Evolutionary conservation across 2,329 filamentous ascomycete genomes (phyloP).

Genomic region (Microcyclosporella mali): DNA sequence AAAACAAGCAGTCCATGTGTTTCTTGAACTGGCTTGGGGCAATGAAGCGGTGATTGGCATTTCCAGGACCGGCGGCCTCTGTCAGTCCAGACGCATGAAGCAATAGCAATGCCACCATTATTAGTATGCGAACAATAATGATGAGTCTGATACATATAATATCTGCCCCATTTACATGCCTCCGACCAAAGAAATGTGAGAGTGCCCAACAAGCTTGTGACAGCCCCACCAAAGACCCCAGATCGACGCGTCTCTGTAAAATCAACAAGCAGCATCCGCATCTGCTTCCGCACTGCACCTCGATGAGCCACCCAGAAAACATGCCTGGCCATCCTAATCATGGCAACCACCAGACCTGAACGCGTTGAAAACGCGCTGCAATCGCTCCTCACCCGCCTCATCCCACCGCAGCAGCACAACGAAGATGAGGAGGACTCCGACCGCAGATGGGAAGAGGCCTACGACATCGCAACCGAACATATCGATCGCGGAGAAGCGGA

Average conservation of each 20-base stretch:
- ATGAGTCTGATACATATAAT: too few species aligned
- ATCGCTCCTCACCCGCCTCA: slow-evolving; percentile 67
- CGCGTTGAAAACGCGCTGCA: slow-evolving; percentile 75
- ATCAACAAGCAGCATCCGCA: slow-evolving; percentile 1
- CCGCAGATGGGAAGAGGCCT: slow-evolving; percentile 60
- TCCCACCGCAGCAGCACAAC: slow-evolving; percentile 56
- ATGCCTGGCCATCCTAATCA: slow-evolving; percentile 1
- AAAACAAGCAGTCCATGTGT: too few species aligned
- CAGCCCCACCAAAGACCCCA: slow-evolving; percentile 4
- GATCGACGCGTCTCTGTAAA: slow-evolving; percentile 1
- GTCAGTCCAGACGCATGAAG: too few species aligned
- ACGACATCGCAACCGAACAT: slow-evolving; percentile 45
- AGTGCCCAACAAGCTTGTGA: slow-evolving; percentile 4
- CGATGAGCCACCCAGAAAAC: not conserved
- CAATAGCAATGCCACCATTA: too few species aligned
- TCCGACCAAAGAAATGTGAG: too few species aligned
- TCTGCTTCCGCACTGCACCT: not conserved
- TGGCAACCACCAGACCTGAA: slow-evolving; percentile 31
- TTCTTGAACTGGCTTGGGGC: too few species aligned
- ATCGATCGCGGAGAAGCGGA: slow-evolving; percentile 40
- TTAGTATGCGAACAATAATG: too few species aligned
- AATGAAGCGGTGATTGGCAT: too few species aligned
- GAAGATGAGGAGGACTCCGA: slow-evolving; percentile 64
- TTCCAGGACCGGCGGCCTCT: too few species aligned
- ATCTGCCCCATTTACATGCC: too few species aligned